A percentile compares a stretch with the other conserved stretches of the same genome.
These are phyloP conservation scores for Monosporascus sp. DNA, from an alignment of 2,329 filamentous ascomycete species.

Conservation along the genomic window DNA sequence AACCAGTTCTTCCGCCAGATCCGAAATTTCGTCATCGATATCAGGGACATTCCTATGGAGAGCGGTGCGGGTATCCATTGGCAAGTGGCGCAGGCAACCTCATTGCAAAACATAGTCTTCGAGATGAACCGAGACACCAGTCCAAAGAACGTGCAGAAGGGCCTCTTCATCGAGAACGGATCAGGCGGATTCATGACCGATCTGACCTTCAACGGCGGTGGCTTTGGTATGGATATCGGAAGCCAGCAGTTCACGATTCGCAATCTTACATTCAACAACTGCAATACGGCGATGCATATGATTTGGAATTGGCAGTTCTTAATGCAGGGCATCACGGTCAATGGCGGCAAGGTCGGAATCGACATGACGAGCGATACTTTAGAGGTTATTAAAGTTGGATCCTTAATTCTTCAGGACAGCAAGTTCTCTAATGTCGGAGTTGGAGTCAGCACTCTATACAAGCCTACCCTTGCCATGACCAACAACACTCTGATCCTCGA, in stretches of 20 bases:
- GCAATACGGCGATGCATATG: slow-evolving; percentile 78
- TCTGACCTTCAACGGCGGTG: slow-evolving; percentile 76
- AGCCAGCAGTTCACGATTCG: slow-evolving; percentile 85
- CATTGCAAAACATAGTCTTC: slow-evolving; percentile 75
- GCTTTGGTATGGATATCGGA: slow-evolving; percentile 71
- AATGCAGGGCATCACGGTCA: slow-evolving; percentile 69
- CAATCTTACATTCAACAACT: slow-evolving; percentile 76
- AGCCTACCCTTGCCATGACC: slow-evolving; percentile 53
- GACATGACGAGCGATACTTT: slow-evolving; percentile 66
- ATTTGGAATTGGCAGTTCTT: slow-evolving; percentile 92
- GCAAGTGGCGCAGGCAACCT: slow-evolving; percentile 81
- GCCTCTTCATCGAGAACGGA: slow-evolving; percentile 81
- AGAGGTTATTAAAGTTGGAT: slow-evolving; percentile 72
- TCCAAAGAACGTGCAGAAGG: slow-evolving; percentile 62
- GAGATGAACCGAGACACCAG: slow-evolving; percentile 67
- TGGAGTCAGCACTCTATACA: slow-evolving; percentile 73
- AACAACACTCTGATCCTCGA: slow-evolving; percentile 82
- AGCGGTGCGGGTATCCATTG: slow-evolving; percentile 71
- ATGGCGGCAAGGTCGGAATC: slow-evolving; percentile 68
- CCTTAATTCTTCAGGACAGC: slow-evolving; percentile 77
- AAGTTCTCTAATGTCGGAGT: slow-evolving; percentile 68
- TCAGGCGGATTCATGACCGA: slow-evolving; percentile 82
- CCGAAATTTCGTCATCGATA: slow-evolving; percentile 75
- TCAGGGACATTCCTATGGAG: slow-evolving; percentile 57
- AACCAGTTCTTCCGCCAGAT: slow-evolving; percentile 81